Evolutionary conservation across 2,329 filamentous ascomycete genomes (phyloP), one percentile per base, ranked within the genome.

Genomic region (Thermochaetoides dissita): DNA sequence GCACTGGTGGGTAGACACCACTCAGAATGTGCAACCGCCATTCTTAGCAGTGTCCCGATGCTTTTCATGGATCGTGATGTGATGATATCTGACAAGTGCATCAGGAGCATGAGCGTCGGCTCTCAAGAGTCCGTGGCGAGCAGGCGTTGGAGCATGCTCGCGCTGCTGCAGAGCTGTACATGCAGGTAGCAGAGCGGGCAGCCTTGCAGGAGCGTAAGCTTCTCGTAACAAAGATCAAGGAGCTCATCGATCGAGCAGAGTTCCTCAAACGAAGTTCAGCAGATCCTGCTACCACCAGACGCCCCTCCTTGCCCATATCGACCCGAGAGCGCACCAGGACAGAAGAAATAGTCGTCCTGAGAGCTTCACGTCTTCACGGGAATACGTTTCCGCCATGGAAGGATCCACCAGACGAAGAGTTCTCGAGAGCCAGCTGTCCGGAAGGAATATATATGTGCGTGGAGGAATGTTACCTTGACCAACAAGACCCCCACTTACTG

Each of bases 321-420:
- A 70, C 64, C 8, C 72, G 83, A 41, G 67, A 72, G 43, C 66
- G 83, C 10, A 72, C 84, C 2, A 81, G 72, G 5, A 68, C 70
- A 10, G 87, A 94, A 59, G 72, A 87, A 54, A 79, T 83, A 30
- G 78, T 95, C 39, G 61, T 96, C 7, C 66, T 84, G 2, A 78
- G 80, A 55, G 78, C 81, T 3, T 91, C 88, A 5, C 81, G 77
- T 42, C 69, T 98, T 12, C 85, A 94, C 56, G 85, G 82, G 1
- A 82, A 79, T 54, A 70, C 81, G 12, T 96, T 94, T 51, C 86
- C 83, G 8, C 86, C 84, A 0, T 98, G 91, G 91, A 72, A 72
- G 17, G 17, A 24, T 24, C 17, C 17, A 5, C 17, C 17, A 24
- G 17, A 24, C 17, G 17, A 24, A 24, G 17, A 24, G 17, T 24